Conservation (phyloP, 2,329 filamentous ascomycete genomes). For the Penicillium sp. region DNA sequence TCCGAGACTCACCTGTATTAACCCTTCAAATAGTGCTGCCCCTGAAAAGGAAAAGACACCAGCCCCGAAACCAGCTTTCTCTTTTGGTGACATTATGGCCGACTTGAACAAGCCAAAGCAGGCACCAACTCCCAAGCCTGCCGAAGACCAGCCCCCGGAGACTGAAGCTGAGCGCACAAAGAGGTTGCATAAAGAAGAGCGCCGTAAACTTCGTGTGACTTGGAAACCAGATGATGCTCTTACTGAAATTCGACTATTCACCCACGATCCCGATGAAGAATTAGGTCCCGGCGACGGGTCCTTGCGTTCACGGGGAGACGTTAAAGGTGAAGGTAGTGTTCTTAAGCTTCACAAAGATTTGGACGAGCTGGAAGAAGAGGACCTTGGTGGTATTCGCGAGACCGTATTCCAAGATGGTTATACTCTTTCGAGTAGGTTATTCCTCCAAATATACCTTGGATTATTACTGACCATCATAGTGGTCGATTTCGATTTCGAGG, state of each 20-base stretch:
- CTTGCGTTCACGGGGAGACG: conserved; percentile 58
- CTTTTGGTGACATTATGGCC: conserved; percentile 51
- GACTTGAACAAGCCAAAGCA: conserved; percentile 57
- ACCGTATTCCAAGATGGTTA: conserved; percentile 39
- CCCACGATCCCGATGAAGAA: conserved; percentile 63
- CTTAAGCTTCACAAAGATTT: conserved; percentile 53
- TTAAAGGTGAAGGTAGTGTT: conserved; percentile 55
- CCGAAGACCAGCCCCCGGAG: conserved; percentile 55
- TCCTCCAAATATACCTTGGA: background rate
- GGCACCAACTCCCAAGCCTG: conserved; percentile 49
- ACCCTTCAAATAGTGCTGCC: conserved; percentile 27
- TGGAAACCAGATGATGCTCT: conserved; percentile 60
- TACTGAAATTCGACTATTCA: conserved; percentile 58
- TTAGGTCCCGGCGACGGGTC: conserved; percentile 57
- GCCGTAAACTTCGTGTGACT: conserved; percentile 59
- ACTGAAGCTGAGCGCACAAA: conserved; percentile 59
- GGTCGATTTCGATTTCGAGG: conserved; percentile 41
- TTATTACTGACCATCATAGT: conserved; percentile 25
- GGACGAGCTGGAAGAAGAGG: conserved; percentile 59
- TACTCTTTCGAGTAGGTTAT: conserved; percentile 34
- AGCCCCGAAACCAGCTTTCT: conserved; percentile 44
- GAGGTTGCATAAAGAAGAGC: conserved; percentile 59
- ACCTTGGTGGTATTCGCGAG: conserved; percentile 50
- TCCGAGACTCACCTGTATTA: conserved; percentile 11
- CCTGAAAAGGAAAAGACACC: conserved; percentile 37